Evolutionary conservation across 2,329 filamentous ascomycete species (phyloP).

Genomic region (Talaromyces sp.): DNA sequence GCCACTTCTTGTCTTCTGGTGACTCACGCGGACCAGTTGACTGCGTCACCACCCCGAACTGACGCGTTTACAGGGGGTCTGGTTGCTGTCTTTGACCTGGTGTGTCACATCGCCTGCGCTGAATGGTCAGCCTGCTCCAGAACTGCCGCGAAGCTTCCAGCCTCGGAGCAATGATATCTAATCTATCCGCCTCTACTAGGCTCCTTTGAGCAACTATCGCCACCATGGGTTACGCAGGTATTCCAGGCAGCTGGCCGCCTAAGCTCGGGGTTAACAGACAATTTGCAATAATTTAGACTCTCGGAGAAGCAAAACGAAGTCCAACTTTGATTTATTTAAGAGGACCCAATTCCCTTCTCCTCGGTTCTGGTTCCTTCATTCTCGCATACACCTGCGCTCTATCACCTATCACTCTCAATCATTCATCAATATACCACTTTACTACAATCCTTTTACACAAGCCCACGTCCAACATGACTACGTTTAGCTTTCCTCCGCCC

Average conservation of each 20-base stretch:
- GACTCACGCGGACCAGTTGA: neutral
- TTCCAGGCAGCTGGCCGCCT: conserved; percentile 1
- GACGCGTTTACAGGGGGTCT: neutral
- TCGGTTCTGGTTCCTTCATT: neutral
- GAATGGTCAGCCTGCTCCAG: neutral
- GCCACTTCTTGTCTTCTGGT: neutral
- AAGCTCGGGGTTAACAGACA: neutral
- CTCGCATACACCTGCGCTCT: neutral
- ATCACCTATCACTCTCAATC: neutral
- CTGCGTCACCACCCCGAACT: neutral
- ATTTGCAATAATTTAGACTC: neutral
- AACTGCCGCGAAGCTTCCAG: conserved; percentile 9
- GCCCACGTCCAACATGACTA: neutral
- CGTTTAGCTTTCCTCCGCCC: neutral
- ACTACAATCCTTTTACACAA: neutral
- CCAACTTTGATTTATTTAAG: neutral
- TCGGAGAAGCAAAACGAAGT: neutral
- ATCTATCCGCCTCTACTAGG: neutral
- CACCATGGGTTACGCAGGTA: neutral
- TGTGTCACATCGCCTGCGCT: neutral
- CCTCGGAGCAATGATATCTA: neutral
- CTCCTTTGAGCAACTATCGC: neutral
- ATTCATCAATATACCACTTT: neutral
- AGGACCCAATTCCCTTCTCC: neutral
- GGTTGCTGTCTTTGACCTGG: neutral